Conservation (phyloP, 140 eudicot species). For the Flaveria floridana region DNA sequence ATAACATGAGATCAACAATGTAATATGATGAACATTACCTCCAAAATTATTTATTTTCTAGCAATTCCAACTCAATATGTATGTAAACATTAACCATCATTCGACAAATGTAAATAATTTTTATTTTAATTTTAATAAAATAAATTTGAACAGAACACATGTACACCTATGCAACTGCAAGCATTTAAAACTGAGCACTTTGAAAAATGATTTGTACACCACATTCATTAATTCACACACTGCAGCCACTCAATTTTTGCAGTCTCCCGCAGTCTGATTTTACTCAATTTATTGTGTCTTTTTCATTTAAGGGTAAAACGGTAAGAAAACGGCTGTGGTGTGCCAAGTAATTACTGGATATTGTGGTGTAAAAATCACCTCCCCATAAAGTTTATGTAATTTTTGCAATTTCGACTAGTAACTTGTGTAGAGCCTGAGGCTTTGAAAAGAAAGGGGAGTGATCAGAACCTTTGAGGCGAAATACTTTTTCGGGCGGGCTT, state of each 20-base stretch:
- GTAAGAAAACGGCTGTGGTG: background rate
- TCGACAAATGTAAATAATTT: background rate
- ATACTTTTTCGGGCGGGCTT: constrained; percentile 78
- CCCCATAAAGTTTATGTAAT: constrained; percentile 34
- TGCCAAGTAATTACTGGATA: background rate
- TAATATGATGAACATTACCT: constrained; percentile 13
- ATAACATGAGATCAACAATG: background rate
- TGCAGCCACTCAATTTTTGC: background rate
- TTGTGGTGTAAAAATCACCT: constrained; percentile 11
- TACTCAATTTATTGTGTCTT: background rate
- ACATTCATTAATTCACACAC: constrained; percentile 8
- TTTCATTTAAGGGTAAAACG: background rate
- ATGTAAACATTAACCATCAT: constrained; percentile 20
- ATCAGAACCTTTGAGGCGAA: constrained; percentile 85
- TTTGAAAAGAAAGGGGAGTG: constrained; percentile 97
- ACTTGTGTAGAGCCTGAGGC: constrained; percentile 84
- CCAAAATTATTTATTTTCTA: constrained; percentile 11
- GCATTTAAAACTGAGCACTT: constrained; percentile 5
- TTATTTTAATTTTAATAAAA: constrained; percentile 20
- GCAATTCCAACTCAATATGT: constrained; percentile 18
- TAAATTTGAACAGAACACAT: constrained; percentile 18
- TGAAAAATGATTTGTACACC: constrained; percentile 12
- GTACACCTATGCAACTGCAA: constrained; percentile 26
- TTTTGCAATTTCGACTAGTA: constrained; percentile 76
- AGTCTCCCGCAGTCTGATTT: background rate